Evolutionary conservation across 2,329 filamentous ascomycete species (phyloP), one percentile per base, ranked within the genome.

Genomic region (Xylogone sp.): DNA sequence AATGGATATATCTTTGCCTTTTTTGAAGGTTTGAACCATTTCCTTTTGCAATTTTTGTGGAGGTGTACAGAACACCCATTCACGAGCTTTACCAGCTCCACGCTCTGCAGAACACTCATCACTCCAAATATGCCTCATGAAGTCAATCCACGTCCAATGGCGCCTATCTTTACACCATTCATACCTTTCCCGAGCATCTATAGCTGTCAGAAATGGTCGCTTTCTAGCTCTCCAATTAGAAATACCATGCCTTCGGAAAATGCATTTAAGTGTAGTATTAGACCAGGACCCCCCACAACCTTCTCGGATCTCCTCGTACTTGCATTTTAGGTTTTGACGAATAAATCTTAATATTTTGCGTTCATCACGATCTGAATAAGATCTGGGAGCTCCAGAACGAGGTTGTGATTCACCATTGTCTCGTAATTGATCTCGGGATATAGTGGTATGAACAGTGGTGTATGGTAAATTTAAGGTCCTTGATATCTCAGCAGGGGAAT

Each of bases 1-100:
- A 39, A 34, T 9, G 34, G 48, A 50, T 46, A 46, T 46, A 42
- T 46, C 48, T 21, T 50, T 46, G 22, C 43, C 48, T 22, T 50
- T n/a, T 50, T 31, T 31, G 8, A 31, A 49, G 6, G 21, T 49
- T 3, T 20, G n/a, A 20, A 50, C 10, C 20, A 44, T 45, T 9
- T 29, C 27, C 27, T 31, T 31, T 31, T 31, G 27, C 27, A 7
- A 31, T 31, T 31, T 31, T 31, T 31, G 27, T 31, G 27, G 13
- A 8, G 27, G 27, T 31, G 27, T 31, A 31, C 27, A 31, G 13
- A 31, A 31, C 27, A 31, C 27, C 27, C 27, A 31, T 31, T 31
- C 27, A 13, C 27, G 27, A 31, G 27, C 27, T 31, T 31, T 31
- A 31, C 27, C 27, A 31, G 27, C 27, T 13, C 27, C 27, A 31